Evolutionary conservation across 1,284 basidiomycete species (phyloP), one percentile per base, ranked within the genome.

Genomic region (Amylostereum chailletii): DNA sequence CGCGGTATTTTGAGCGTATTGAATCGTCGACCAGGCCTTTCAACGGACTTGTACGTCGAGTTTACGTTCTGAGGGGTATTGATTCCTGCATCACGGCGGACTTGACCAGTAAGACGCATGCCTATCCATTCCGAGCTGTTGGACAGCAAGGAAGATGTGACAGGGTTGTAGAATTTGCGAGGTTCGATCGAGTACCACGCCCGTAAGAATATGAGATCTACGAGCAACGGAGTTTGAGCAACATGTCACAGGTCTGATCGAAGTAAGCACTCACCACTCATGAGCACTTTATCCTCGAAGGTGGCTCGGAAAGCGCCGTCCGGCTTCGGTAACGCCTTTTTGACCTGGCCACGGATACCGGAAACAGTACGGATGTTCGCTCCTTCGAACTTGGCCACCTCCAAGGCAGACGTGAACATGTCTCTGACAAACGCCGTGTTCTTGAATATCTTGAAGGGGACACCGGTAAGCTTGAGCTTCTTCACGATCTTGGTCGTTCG

Each of bases 341-440:
- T 99, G 46, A 99, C 82, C 67, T 98, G 94, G 19, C 95, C 95
- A 37, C 96, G 74, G 52, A 99, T 91, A 4, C 95, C 96, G 4
- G 91, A 94, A 5, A 99, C 96, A 0, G 96, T 99, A 56, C 86
- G 77, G 52, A 99, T 82, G 63, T 90, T 92, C 9, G 95, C 96
- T 7, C 96, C 96, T 67, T 99, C 96, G 60, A 99, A 99, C 67
- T 97, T 98, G 53, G 94, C 93, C 8, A 99, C 94, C 66, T 99
- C 95, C 33, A 99, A 76, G 8, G 90, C 83, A 45, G 81, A 85
- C 53, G 72, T 86, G 71, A 99, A 99, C 95, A 99, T 99, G 63
- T 97, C 93, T 72, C 89, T 94, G 59, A 99, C 76, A 65, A 99
- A 99, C 0, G 94, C 96, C 10, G 96, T 99, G 68, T 99, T 99